Percentiles rank a stretch among this genome's conserved stretches.
Conservation (phyloP, 2,329 filamentous ascomycete genomes). For the Cladophialophora bantiana region DNA sequence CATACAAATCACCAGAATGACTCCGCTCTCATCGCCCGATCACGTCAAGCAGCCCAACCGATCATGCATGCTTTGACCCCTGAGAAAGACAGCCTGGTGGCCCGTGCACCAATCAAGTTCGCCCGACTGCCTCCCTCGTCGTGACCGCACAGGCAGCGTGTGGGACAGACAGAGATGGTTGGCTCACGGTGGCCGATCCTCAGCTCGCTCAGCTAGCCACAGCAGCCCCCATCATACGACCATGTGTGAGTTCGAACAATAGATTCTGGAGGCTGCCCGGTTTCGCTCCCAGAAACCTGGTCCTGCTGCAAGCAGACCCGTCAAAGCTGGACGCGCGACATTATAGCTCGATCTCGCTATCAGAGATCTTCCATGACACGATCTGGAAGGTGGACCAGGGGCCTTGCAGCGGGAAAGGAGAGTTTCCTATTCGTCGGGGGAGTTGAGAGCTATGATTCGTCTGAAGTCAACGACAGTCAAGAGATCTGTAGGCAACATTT, state of each 20-base stretch:
- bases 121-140: background rate
- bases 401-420: background rate
- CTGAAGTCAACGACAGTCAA: constrained; percentile 8
- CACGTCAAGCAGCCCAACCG: constrained; percentile 20
- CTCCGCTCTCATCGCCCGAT: constrained; percentile 24
- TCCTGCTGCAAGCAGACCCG: constrained; percentile 1
- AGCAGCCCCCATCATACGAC: constrained; percentile 7
- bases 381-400: constrained; percentile 15
- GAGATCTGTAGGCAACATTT: background rate
- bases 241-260: background rate
- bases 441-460: constrained; percentile 11
- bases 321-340: constrained; percentile 5
- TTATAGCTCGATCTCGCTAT: constrained; percentile 10
- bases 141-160: background rate
- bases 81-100: constrained; percentile 21
- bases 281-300: constrained; percentile 4
- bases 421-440: constrained; percentile 15
- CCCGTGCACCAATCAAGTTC: constrained; percentile 18
- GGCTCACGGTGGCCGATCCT: constrained; percentile 10
- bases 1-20: background rate
- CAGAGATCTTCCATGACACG: constrained; percentile 2
- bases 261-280: background rate
- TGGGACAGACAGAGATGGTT: constrained; percentile 7
- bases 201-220: constrained; percentile 17
- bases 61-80: constrained; percentile 9